These are phyloP conservation scores for Dendrocalamus latiflorus DNA, from an alignment of 202 grass and related monocot species.

Conservation along the genomic window DNA sequence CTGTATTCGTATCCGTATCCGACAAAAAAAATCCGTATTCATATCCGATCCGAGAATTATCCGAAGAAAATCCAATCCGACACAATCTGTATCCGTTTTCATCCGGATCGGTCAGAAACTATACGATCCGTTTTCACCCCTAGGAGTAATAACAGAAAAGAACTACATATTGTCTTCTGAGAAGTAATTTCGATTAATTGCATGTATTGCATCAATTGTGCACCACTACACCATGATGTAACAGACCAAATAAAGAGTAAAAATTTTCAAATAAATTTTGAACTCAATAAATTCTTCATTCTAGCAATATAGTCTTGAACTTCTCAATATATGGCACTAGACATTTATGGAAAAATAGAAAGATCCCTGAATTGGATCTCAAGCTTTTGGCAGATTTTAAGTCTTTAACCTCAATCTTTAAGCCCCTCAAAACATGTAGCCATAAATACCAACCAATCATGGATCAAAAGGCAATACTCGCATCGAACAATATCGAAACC, in stretches of 20 bases:
- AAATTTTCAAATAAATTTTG: background rate
- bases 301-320: background rate
- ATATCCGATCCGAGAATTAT: too few species aligned
- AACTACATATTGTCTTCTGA: background rate
- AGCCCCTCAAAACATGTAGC: background rate
- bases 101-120: too few species aligned
- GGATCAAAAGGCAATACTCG: background rate
- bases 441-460: background rate
- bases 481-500: background rate
- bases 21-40: too few species aligned
- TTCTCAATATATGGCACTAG: background rate
- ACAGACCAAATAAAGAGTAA: background rate
- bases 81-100: too few species aligned
- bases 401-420: background rate
- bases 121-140: too few species aligned
- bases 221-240: background rate
- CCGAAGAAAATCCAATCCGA: too few species aligned
- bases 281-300: background rate
- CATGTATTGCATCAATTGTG: background rate
- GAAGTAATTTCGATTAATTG: conserved; percentile 2
- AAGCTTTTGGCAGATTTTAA: background rate
- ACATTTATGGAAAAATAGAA: background rate
- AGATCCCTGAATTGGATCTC: background rate
- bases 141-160: background rate
- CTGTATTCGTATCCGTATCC: too few species aligned